Conservation (phyloP, 805 yeast species). For the Candida sakaeoensis region DNA sequence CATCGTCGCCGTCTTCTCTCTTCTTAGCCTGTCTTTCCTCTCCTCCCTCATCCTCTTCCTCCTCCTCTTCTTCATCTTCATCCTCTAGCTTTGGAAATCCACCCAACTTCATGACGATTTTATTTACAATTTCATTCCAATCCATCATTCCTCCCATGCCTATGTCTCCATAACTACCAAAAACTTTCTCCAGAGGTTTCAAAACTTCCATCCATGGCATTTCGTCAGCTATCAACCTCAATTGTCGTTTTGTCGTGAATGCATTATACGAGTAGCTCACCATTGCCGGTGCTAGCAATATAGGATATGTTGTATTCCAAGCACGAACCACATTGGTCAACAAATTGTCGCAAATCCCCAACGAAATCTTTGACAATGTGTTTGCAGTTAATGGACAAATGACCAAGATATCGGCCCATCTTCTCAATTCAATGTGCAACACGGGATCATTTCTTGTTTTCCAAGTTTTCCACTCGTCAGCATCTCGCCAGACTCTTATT, state of each 20-base stretch:
- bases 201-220: slow-evolving; percentile 95
- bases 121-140: slow-evolving; percentile 89
- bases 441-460: slow-evolving; percentile 82
- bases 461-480: slow-evolving; percentile 72
- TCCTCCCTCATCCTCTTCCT: slow-evolving; percentile 38
- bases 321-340: slow-evolving; percentile 88
- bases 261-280: slow-evolving; percentile 88
- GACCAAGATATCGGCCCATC: slow-evolving; percentile 93
- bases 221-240: slow-evolving; percentile 73
- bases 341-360: slow-evolving; percentile 90
- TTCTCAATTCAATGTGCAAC: slow-evolving; percentile 86
- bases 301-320: slow-evolving; percentile 91
- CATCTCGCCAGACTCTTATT: slow-evolving; percentile 53
- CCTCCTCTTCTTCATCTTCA: slow-evolving; percentile 46
- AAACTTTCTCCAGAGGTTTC: slow-evolving; percentile 91
- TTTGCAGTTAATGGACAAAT: slow-evolving; percentile 96
- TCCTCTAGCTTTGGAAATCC: slow-evolving; percentile 49
- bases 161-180: slow-evolving; percentile 90
- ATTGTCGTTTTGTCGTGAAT: slow-evolving; percentile 80
- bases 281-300: slow-evolving; percentile 93
- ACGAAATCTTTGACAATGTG: slow-evolving; percentile 81
- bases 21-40: slow-evolving; percentile 42
- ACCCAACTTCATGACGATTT: slow-evolving; percentile 66
- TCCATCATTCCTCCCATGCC: slow-evolving; percentile 99
- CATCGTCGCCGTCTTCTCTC: slow-evolving; percentile 43